Evolutionary conservation across 306 rosid species (phyloP).

Genomic region (Trifolium subterraneum): DNA sequence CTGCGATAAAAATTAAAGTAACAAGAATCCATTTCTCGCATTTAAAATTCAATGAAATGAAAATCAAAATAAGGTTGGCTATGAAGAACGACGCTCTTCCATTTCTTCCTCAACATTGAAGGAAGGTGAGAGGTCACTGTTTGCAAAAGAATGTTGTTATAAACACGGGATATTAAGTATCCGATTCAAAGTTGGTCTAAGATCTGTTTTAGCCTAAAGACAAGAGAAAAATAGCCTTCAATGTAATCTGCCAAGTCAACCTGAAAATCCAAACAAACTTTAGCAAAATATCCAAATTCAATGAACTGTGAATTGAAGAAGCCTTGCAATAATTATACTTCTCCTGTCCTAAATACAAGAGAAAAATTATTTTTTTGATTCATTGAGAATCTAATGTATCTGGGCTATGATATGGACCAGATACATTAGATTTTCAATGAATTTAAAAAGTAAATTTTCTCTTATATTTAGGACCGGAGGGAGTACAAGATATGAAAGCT

Average conservation of each 20-base stretch:
- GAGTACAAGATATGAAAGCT: slow-evolving; percentile 13
- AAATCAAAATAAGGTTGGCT: slow-evolving; percentile 37
- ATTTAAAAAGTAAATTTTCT: too few species aligned
- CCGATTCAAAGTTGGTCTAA: slow-evolving; percentile 67
- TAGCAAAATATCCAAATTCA: slow-evolving; percentile 30
- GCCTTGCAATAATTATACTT: not conserved
- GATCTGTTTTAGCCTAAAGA: slow-evolving; percentile 69
- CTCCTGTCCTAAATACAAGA: too few species aligned
- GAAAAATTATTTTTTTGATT: too few species aligned
- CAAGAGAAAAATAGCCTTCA: slow-evolving; percentile 70
- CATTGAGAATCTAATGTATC: too few species aligned
- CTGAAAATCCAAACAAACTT: slow-evolving; percentile 52
- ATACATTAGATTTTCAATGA: too few species aligned
- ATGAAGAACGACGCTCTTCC: slow-evolving; percentile 33
- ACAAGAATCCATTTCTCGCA: slow-evolving; percentile 1
- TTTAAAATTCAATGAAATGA: slow-evolving; percentile 40
- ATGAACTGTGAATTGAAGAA: slow-evolving; percentile 18
- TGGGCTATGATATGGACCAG: too few species aligned
- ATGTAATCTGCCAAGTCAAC: slow-evolving; percentile 66
- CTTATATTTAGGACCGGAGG: too few species aligned
- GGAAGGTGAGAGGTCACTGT: slow-evolving; percentile 39
- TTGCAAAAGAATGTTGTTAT: slow-evolving; percentile 51
- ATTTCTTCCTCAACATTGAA: slow-evolving; percentile 28
- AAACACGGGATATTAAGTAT: slow-evolving; percentile 67
- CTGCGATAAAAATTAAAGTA: not conserved